Evolutionary conservation across 2,329 filamentous ascomycete species (phyloP), one percentile per base, ranked within the genome.

Genomic region (Sclerotinia minor): DNA sequence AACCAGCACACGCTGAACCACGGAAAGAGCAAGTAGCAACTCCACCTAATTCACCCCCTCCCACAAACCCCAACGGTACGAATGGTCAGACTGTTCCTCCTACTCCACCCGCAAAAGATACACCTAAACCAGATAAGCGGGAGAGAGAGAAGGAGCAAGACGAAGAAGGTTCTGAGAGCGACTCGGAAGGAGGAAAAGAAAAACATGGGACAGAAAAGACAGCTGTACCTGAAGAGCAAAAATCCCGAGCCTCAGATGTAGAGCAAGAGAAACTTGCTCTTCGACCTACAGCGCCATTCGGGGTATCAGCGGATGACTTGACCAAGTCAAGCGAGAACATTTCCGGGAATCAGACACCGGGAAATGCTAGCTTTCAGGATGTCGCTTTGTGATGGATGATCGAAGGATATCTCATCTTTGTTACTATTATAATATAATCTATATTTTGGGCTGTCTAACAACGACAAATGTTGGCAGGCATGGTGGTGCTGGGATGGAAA

Each of bases 291-390:
- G 65, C 72, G 69, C 63, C 76, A 69, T 47, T 73, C 68, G 45
- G 70, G 63, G 64, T 71, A 70, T 63, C 70, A 7, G 78, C 79
- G 8, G 77, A 79, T 45, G 71, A 76, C 21, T 73, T 73, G n/a
- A 74, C 76, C 50, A 75, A 77, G 21, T 75, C 79, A 21, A 77
- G 79, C 58, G 83, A 81, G 70, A 66, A 45, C 26, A 69, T 70
- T 38, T 75, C 75, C 45, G 75, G 74, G 15, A 78, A 80, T 21
- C 78, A 80, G 53, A 84, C 84, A 8, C 82, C 85, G 3, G 82
- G 80, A 24, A 85, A 87, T 71, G 83, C 84, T 0, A 81, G 85
- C n/a, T 89, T 89, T 77, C 86, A 89, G 73, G 85, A 89, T 72
- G 86, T 89, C 58, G 85, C 84, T 69, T 78, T 89, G 73, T 89